These are phyloP conservation scores for Yarrowia sp. DNA, from an alignment of 805 yeast genomes.

Conservation along the genomic window DNA sequence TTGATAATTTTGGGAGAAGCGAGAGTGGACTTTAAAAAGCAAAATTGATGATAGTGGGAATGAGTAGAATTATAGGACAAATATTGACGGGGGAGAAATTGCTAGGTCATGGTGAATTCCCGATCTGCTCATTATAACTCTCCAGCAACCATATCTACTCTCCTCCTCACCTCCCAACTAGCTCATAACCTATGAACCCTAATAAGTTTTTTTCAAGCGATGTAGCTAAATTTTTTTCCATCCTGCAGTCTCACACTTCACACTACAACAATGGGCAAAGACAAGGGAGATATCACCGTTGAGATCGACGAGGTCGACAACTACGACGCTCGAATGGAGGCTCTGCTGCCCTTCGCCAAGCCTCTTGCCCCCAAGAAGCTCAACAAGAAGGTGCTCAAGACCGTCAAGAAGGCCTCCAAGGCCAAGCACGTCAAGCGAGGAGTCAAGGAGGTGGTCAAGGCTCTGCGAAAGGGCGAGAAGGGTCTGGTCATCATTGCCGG, in stretches of 20 bases:
- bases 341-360: slow-evolving; percentile 84
- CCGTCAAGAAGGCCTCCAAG: slow-evolving; percentile 96
- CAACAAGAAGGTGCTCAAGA: slow-evolving; percentile 91
- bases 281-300: slow-evolving; percentile 30
- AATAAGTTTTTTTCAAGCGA: slow-evolving; percentile 1
- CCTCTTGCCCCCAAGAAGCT: slow-evolving; percentile 95
- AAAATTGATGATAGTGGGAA: too few species aligned
- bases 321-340: slow-evolving; percentile 89
- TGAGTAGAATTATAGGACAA: neutral
- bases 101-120: too few species aligned
- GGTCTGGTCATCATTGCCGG: slow-evolving; percentile 97
- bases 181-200: slow-evolving; percentile 13
- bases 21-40: too few species aligned
- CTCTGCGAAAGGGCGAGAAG: slow-evolving; percentile 95
- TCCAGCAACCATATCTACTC: too few species aligned
- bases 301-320: slow-evolving; percentile 52
- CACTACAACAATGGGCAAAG: slow-evolving; percentile 31
- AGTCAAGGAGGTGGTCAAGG: slow-evolving; percentile 97
- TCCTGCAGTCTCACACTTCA: slow-evolving; percentile 19
- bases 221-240: slow-evolving; percentile 20
- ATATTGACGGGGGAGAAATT: too few species aligned
- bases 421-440: slow-evolving; percentile 98
- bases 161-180: neutral
- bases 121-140: too few species aligned
- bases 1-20: neutral